phyloP scores from a whole-genome alignment of 2,329 filamentous ascomycete species.

The Aspergillus tubingensis region DNA sequence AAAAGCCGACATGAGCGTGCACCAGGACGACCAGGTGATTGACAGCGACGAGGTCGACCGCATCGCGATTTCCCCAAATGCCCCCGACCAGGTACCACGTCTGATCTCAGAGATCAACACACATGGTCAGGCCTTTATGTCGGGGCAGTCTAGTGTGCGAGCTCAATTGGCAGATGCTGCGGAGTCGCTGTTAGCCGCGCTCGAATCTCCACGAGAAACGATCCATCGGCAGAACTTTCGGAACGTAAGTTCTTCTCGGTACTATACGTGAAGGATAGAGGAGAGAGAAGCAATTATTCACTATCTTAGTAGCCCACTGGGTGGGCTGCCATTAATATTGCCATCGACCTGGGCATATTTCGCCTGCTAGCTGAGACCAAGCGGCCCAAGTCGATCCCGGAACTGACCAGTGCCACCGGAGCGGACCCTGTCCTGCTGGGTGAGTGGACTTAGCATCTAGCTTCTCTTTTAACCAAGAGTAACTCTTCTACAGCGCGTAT shows the following conservation, averaged over 20 bases:
- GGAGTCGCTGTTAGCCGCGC: constrained; percentile 24
- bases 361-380: constrained; percentile 20
- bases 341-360: constrained; percentile 28
- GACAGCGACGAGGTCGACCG: not conserved
- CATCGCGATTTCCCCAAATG: not conserved
- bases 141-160: not conserved
- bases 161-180: constrained; percentile 17
- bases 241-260: no score
- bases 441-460: not conserved
- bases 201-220: constrained; percentile 52
- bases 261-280: no score
- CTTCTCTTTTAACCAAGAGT: not conserved
- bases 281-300: not conserved
- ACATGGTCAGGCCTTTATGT: not conserved
- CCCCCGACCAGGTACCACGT: not conserved
- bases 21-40: not conserved
- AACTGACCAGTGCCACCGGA: constrained; percentile 23
- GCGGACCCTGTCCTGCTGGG: constrained; percentile 19
- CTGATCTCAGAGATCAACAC: not conserved
- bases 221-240: constrained; percentile 16
- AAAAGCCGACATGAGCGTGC: not conserved
- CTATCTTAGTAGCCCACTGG: constrained; percentile 14
- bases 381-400: constrained; percentile 20
- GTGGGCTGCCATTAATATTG: constrained; percentile 26
- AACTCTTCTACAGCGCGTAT: constrained; percentile 25